Evolutionary conservation across 805 yeast genomes (phyloP).

Genomic region (Candida manassasensis): DNA sequence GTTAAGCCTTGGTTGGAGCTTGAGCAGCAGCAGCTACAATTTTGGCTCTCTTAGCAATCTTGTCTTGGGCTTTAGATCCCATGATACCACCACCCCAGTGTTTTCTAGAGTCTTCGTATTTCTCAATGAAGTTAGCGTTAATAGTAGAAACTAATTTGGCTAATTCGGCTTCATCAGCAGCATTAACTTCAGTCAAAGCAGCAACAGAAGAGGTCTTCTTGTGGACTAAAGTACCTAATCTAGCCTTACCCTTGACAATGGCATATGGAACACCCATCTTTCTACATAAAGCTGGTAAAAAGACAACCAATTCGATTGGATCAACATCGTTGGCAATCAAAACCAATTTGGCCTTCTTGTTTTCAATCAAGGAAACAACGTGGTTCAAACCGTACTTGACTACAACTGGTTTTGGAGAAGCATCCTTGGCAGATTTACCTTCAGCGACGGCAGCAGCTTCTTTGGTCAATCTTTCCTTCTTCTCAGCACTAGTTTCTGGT

Average conservation of each 20-base stretch:
- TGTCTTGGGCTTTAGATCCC: slow-evolving; percentile 91
- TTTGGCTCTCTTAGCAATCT: slow-evolving; percentile 72
- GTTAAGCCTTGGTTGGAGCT: slow-evolving; percentile 26
- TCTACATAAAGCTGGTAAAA: slow-evolving; percentile 98
- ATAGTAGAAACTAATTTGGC: slow-evolving; percentile 90
- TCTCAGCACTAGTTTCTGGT: slow-evolving; percentile 96
- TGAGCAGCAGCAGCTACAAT: slow-evolving; percentile 45
- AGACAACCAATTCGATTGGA: slow-evolving; percentile 96
- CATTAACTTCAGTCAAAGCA: slow-evolving; percentile 90
- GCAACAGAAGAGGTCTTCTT: slow-evolving; percentile 96
- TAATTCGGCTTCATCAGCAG: slow-evolving; percentile 93
- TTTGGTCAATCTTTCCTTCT: slow-evolving; percentile 98
- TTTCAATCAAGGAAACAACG: slow-evolving; percentile 94
- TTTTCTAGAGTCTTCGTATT: slow-evolving; percentile 93
- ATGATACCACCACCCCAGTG: slow-evolving; percentile 99
- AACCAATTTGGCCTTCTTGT: slow-evolving; percentile 97
- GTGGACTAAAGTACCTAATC: slow-evolving; percentile 96
- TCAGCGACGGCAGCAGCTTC: slow-evolving; percentile 99
- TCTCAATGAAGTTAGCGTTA: slow-evolving; percentile 88
- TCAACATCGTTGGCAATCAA: slow-evolving; percentile 98
- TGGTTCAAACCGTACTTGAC: slow-evolving; percentile 99
- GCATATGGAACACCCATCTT: slow-evolving; percentile 99
- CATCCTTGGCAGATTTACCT: slow-evolving; percentile 96
- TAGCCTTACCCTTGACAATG: slow-evolving; percentile 96
- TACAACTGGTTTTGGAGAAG: slow-evolving; percentile 92